Base-by-base conservation (phyloP, 2,329 filamentous ascomycete genomes). In the Colletotrichum cereale region DNA sequence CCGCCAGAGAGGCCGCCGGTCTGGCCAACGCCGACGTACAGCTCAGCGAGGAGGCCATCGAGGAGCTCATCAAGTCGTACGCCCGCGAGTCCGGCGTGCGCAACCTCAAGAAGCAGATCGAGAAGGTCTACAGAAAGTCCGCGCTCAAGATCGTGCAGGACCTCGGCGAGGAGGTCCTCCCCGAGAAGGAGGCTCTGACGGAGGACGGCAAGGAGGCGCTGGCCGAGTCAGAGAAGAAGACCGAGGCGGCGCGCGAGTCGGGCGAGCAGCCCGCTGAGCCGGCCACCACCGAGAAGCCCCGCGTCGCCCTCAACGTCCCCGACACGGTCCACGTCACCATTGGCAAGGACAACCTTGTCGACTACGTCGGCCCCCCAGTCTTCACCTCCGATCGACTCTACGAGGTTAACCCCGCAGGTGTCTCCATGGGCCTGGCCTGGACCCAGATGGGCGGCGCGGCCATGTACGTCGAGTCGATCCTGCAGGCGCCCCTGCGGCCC, bases 41-140 rank as follows among this genome's bases (percentile, higher is more conserved):
- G n/a, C 86, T 99, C 53, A 92, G 91, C 73, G 91, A 95, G 75
- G 92, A 93, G 69, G 97, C 96, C 16, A 97, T 99, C 55, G 92
- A 96, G 78, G 96, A 99, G 82, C 88, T 99, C 55, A 99, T 99
- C 85, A 98, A 98, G 84, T 97, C 94, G 31, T 99, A 99, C 85
- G 98, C 95, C 84, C 93, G 96, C 53, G 96, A 99, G 83, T 97
- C 95, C 53, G 96, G 96, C 77, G 97, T 99, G 11, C 92, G 96
- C 75, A 99, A 99, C 79, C 85, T 99, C 73, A 99, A 99, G 89
- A 98, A 99, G 86, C 96, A 98, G 81, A 99, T 99, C 73, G 96
- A 99, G 82, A 99, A 99, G 85, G 94, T 99, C 3, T 99, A 98
- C 83, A 91, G 96, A 70, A 99, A 99, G 83, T 95, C 96, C 18